phyloP scores from a whole-genome alignment of 2,329 filamentous ascomycete species.

The Cladosporium sp. region DNA sequence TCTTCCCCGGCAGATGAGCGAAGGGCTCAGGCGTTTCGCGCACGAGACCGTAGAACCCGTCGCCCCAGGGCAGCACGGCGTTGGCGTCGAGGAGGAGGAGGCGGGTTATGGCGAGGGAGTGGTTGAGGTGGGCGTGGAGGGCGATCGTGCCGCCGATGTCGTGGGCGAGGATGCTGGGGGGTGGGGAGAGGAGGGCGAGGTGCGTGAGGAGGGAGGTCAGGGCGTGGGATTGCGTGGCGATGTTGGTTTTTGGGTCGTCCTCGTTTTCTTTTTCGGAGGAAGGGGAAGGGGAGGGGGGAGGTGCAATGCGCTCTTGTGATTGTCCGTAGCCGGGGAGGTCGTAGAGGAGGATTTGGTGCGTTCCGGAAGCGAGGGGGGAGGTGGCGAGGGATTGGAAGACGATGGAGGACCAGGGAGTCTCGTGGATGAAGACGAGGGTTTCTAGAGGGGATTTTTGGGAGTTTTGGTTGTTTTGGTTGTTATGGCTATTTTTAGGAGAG shows the following conservation, averaged over 20 bases:
- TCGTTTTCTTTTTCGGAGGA: no score
- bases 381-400: slow-evolving; percentile 37
- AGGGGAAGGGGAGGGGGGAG: slow-evolving; percentile 5
- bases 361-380: slow-evolving; percentile 27
- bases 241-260: slow-evolving; percentile 33
- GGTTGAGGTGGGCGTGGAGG: slow-evolving; percentile 37
- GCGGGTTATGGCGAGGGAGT: slow-evolving; percentile 30
- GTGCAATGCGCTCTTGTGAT: slow-evolving; percentile 28
- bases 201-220: slow-evolving; percentile 37
- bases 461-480: slow-evolving; percentile 21
- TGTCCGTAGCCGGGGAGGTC: slow-evolving; percentile 45
- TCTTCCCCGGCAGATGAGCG: slow-evolving; percentile 28
- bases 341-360: slow-evolving; percentile 42
- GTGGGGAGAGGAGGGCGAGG: slow-evolving; percentile 24
- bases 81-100: slow-evolving; percentile 42
- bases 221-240: slow-evolving; percentile 37
- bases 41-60: slow-evolving; percentile 42
- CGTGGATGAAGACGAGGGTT: slow-evolving; percentile 44
- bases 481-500: no score
- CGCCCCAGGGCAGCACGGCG: slow-evolving; percentile 40
- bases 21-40: slow-evolving; percentile 23
- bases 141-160: slow-evolving; percentile 43
- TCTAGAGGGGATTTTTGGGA: slow-evolving; percentile 30
- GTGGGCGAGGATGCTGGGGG: slow-evolving; percentile 38
- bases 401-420: slow-evolving; percentile 45